These are phyloP conservation scores for Neopestalotiopsis rosae DNA, from an alignment of 2,329 filamentous ascomycete species.

Conservation along the genomic window DNA sequence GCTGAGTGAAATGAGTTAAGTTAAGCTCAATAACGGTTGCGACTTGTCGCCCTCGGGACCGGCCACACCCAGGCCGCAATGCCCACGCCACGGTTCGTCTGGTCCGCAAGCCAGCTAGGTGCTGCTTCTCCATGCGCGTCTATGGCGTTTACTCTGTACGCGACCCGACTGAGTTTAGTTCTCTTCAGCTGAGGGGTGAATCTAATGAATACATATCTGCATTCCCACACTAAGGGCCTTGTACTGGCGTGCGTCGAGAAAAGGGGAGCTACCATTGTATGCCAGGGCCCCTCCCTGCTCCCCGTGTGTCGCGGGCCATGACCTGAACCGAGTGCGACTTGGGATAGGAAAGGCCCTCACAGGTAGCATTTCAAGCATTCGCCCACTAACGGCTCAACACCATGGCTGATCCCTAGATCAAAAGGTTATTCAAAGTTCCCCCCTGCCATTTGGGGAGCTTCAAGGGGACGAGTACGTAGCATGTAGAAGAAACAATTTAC, in stretches of 20 bases:
- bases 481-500: neutral
- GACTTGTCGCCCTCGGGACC: neutral
- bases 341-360: neutral
- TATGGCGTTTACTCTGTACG: neutral
- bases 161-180: neutral
- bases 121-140: neutral
- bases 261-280: neutral
- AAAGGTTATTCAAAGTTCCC: neutral
- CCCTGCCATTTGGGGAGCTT: neutral
- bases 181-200: neutral
- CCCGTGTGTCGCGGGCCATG: neutral
- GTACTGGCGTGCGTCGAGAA: neutral
- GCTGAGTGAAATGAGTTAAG: too few relatives aligned
- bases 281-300: neutral
- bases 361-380: neutral
- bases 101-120: neutral
- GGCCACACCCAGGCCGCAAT: neutral
- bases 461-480: neutral
- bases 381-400: neutral
- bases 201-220: neutral
- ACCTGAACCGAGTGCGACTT: neutral
- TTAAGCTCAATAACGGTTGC: neutral
- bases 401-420: neutral
- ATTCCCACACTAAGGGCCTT: neutral
- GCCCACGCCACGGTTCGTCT: neutral